phyloP scores from a whole-genome alignment of 2,329 filamentous ascomycete genomes.

The Hypoxylon sp. region DNA sequence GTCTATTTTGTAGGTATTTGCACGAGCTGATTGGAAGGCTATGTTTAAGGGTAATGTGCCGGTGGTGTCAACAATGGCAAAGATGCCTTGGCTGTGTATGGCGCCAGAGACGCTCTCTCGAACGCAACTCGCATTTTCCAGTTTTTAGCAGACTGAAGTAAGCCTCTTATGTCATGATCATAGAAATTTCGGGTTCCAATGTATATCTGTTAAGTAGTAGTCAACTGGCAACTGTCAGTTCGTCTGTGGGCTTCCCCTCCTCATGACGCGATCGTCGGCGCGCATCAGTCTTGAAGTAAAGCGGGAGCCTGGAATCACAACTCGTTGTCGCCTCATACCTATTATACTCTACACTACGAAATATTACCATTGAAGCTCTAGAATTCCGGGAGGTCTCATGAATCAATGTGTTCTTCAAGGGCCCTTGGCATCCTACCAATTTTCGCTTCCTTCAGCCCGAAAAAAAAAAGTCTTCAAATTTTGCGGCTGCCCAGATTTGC shows the following conservation, averaged over 20 bases:
- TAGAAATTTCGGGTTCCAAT: not conserved
- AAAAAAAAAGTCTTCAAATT: not conserved
- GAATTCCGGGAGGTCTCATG: not conserved
- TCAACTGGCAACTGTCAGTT: not conserved
- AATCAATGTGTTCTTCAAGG: not conserved
- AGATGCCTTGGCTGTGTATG: not conserved
- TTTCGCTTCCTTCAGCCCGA: not conserved
- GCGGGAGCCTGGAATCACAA: not conserved
- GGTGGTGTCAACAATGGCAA: too few species aligned
- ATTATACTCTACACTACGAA: not conserved
- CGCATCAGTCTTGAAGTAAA: not conserved
- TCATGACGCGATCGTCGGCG: constrained; percentile 21
- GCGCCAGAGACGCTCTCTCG: not conserved
- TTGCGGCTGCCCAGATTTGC: not conserved
- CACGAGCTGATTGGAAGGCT: too few species aligned
- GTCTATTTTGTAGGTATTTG: too few species aligned
- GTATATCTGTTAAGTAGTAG: constrained; percentile 10
- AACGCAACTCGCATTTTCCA: not conserved
- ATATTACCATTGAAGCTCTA: not conserved
- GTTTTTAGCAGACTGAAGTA: not conserved
- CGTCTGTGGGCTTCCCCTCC: not conserved
- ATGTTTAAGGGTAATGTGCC: too few species aligned
- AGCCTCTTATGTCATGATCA: not conserved
- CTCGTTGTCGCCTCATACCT: not conserved
- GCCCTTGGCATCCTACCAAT: not conserved